Evolutionary conservation across 371 early-diverging fungal species (phyloP).

Genomic region (Coemansia sp.): DNA sequence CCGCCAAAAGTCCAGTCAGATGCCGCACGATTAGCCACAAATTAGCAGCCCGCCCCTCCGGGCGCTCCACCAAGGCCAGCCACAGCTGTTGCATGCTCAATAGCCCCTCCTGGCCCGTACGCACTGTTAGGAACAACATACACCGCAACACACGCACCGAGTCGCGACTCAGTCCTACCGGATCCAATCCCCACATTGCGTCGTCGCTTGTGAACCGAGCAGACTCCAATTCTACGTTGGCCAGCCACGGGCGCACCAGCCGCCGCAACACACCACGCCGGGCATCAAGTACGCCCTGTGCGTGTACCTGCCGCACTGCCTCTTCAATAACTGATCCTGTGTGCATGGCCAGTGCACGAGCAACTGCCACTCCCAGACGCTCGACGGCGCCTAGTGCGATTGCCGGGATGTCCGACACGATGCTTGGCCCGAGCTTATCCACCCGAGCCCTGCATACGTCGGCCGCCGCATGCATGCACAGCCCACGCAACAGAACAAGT

Average conservation of each 20-base stretch:
- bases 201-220: slow-evolving; percentile 56
- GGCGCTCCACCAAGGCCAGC: slow-evolving; percentile 67
- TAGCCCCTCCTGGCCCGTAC: slow-evolving; percentile 74
- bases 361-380: slow-evolving; percentile 57
- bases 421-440: slow-evolving; percentile 73
- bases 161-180: slow-evolving; percentile 52
- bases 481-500: slow-evolving; percentile 67
- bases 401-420: slow-evolving; percentile 77
- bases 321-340: slow-evolving; percentile 78
- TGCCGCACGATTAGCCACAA: slow-evolving; percentile 38
- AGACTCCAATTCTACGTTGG: slow-evolving; percentile 67
- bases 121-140: slow-evolving; percentile 80
- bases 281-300: slow-evolving; percentile 60
- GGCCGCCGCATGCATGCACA: slow-evolving; percentile 67
- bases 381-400: slow-evolving; percentile 60
- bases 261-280: slow-evolving; percentile 64
- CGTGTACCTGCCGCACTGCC: slow-evolving; percentile 72
- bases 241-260: slow-evolving; percentile 85
- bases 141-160: slow-evolving; percentile 75
- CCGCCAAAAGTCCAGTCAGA: slow-evolving; percentile 21
- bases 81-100: slow-evolving; percentile 78
- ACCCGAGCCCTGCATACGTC: slow-evolving; percentile 66
- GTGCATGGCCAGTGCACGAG: slow-evolving; percentile 57
- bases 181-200: slow-evolving; percentile 10
- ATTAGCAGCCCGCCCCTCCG: slow-evolving; percentile 11